These are phyloP conservation scores for Rhodomyrtus tomentosa DNA, from an alignment of 345 rosid species.

Conservation along the genomic window DNA sequence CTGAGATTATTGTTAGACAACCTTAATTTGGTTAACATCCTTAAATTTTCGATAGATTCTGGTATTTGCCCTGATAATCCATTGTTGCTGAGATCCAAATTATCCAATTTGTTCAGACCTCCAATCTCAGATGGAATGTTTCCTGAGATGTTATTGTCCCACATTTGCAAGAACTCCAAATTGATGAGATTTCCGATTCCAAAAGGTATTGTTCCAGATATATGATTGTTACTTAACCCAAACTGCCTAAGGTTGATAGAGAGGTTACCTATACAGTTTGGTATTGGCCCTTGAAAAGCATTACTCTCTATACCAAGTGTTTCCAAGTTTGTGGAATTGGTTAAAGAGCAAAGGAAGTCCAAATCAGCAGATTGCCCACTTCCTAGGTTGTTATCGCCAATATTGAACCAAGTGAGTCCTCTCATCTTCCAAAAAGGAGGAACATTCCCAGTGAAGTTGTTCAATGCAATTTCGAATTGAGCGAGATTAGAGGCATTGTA, in stretches of 20 bases:
- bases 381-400: not conserved
- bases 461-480: no score
- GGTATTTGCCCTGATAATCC: slow-evolving; percentile 3
- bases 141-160: no score
- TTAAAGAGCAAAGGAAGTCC: not conserved
- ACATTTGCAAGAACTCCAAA: no score
- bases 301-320: not conserved
- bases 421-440: not conserved
- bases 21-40: not conserved
- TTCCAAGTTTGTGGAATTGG: not conserved
- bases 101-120: no score
- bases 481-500: not conserved
- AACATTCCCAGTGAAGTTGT: not conserved
- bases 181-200: no score
- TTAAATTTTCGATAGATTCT: not conserved
- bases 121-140: no score
- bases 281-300: not conserved
- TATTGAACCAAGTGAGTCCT: not conserved
- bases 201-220: not conserved
- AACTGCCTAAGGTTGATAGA: fast-evolving
- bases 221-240: not conserved
- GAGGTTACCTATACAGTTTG: not conserved
- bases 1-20: not conserved
- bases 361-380: not conserved
- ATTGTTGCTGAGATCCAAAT: not conserved